These are phyloP conservation scores for Mrakiaceae sp. DNA, from an alignment of 1,284 basidiomycete species.

Conservation along the genomic window DNA sequence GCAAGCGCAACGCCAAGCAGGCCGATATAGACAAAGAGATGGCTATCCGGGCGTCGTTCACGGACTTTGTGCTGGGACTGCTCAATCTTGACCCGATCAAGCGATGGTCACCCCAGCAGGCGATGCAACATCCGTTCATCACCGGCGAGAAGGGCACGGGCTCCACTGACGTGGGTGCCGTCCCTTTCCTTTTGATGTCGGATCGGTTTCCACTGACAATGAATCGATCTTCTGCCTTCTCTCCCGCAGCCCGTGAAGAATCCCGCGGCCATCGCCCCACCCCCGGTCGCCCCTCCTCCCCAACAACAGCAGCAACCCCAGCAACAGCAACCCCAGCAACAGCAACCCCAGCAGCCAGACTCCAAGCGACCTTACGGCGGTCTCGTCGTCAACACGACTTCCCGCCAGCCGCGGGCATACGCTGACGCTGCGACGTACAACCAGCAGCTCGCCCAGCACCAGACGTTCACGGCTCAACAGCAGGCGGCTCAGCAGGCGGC, in stretches of 20 bases:
- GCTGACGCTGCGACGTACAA: slow-evolving; percentile 90
- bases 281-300: slow-evolving; percentile 14
- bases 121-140: slow-evolving; percentile 91
- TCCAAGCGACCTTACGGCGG: slow-evolving; percentile 91
- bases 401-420: slow-evolving; percentile 67
- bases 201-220: slow-evolving; percentile 8
- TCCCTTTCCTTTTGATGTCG: not conserved
- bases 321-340: slow-evolving; percentile 19
- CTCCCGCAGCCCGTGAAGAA: not conserved
- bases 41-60: slow-evolving; percentile 85
- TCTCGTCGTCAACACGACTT: slow-evolving; percentile 57
- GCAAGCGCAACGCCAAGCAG: slow-evolving; percentile 60
- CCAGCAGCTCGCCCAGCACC: slow-evolving; percentile 86
- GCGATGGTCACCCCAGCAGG: slow-evolving; percentile 95
- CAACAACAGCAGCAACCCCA: slow-evolving; percentile 11
- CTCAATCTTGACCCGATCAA: slow-evolving; percentile 89
- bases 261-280: too few species aligned
- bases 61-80: slow-evolving; percentile 93
- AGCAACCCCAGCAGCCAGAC: slow-evolving; percentile 34
- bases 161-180: slow-evolving; percentile 61
- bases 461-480: slow-evolving; percentile 73
- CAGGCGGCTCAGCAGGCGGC: slow-evolving; percentile 38
- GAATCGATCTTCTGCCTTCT: not conserved
- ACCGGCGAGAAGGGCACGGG: slow-evolving; percentile 90
- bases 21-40: slow-evolving; percentile 86